phyloP scores from a whole-genome alignment of 306 rosid genomes.

The Hippophae gyantsensis region DNA sequence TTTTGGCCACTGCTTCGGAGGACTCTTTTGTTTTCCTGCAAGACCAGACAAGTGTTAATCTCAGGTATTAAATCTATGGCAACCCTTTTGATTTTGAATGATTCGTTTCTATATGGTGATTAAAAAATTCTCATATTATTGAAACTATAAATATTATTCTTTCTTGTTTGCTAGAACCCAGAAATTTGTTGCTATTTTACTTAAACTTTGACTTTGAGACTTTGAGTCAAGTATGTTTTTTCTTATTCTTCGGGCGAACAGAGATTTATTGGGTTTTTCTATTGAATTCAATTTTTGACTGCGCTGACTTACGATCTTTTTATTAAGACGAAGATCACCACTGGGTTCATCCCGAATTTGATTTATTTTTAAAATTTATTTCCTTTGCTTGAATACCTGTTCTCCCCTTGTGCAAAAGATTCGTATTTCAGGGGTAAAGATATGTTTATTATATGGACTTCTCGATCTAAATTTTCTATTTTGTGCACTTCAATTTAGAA shows the following conservation, averaged over 20 bases:
- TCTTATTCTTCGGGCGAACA: not conserved
- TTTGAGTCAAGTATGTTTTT: not conserved
- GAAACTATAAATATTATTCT: too few relatives aligned
- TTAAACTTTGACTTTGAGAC: not conserved
- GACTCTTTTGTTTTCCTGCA: not conserved
- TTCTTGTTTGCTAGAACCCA: too few relatives aligned
- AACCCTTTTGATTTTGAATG: not conserved
- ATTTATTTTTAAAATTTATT: not conserved
- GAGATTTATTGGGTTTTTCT: not conserved
- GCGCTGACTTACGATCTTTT: not conserved
- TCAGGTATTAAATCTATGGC: not conserved
- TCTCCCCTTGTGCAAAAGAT: not conserved
- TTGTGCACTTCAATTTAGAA: not conserved
- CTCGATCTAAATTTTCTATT: too few relatives aligned
- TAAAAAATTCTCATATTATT: too few relatives aligned
- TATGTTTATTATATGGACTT: not conserved
- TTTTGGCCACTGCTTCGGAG: not conserved
- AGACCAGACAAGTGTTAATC: not conserved
- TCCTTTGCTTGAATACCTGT: not conserved
- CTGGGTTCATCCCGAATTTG: not conserved
- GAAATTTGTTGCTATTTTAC: not conserved
- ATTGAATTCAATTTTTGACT: not conserved
- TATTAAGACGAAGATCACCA: not conserved
- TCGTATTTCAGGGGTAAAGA: not conserved
- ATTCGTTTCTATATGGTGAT: too few relatives aligned